phyloP scores from a whole-genome alignment of 805 yeast genomes.

The Nakazawaea ambrosiae region DNA sequence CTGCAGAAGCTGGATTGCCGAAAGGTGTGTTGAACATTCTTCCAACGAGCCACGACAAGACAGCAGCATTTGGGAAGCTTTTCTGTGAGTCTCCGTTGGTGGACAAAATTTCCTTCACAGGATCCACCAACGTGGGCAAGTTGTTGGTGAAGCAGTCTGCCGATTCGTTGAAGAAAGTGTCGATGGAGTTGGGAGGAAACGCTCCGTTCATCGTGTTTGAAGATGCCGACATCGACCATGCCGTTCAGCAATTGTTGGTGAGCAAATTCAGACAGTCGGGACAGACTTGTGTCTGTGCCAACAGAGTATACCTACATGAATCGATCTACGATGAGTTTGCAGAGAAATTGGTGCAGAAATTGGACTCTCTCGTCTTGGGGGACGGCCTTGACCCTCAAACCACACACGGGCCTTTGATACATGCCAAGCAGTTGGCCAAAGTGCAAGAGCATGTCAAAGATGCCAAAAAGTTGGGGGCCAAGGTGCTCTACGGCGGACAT shows the following conservation, averaged over 20 bases:
- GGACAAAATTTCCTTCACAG: constrained; percentile 69
- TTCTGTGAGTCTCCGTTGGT: constrained; percentile 50
- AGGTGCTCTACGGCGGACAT: constrained; percentile 54
- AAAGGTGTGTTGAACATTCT: constrained; percentile 61
- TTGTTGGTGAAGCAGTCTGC: constrained; percentile 55
- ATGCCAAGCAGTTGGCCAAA: constrained; percentile 52
- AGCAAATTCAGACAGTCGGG: constrained; percentile 73
- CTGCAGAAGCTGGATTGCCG: constrained; percentile 65
- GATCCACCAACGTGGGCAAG: constrained; percentile 71
- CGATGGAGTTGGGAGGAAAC: constrained; percentile 76
- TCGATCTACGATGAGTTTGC: constrained; percentile 58
- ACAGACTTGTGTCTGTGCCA: constrained; percentile 79
- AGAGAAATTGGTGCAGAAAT: constrained; percentile 36
- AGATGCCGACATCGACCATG: constrained; percentile 62
- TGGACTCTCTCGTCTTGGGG: constrained; percentile 45
- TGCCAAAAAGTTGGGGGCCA: constrained; percentile 62
- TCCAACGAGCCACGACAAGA: constrained; percentile 35
- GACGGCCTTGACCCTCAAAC: constrained; percentile 50
- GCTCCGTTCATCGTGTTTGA: constrained; percentile 74
- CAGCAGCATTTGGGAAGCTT: constrained; percentile 45
- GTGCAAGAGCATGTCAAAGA: constrained; percentile 58
- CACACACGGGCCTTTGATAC: constrained; percentile 75
- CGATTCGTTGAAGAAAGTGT: constrained; percentile 59
- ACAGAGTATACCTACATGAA: constrained; percentile 61
- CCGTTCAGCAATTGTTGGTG: constrained; percentile 58